Percentiles rank a stretch among this genome's conserved stretches.
Conservation (phyloP, 768 basidiomycete genomes). For the Boletus tomentosulus region DNA sequence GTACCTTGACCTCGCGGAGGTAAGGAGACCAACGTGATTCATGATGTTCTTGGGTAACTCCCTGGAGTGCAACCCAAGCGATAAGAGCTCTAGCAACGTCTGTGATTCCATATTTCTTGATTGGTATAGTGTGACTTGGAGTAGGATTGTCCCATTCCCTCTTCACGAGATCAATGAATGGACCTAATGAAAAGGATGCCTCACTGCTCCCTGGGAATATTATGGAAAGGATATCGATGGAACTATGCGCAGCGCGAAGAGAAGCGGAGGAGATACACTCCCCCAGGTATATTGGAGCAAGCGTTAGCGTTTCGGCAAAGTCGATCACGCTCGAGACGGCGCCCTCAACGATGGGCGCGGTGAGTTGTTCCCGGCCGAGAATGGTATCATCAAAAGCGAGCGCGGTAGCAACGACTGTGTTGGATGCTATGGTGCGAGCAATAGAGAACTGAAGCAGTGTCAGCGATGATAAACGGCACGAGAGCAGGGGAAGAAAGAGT, state of each 20-base stretch:
- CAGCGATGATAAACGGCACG: conserved; percentile 4
- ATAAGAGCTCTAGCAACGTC: conserved; percentile 68
- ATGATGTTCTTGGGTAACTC: conserved; percentile 77
- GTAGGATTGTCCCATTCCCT: conserved; percentile 66
- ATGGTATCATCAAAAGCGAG: conserved; percentile 61
- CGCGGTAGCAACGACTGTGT: conserved; percentile 55
- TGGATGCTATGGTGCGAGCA: conserved; percentile 55
- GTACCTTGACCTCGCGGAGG: conserved; percentile 63
- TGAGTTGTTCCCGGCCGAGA: conserved; percentile 57
- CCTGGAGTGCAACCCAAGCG: conserved; percentile 78
- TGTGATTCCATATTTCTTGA: conserved; percentile 56
- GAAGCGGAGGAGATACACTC: conserved; percentile 77
- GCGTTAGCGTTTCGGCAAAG: conserved; percentile 65
- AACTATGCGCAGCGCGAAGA: conserved; percentile 67
- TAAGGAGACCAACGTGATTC: conserved; percentile 65
- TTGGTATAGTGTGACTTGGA: conserved; percentile 50
- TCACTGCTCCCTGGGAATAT: conserved; percentile 76
- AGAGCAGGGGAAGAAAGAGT: conserved; percentile 24
- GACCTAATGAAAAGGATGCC: conserved; percentile 74
- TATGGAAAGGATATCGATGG: conserved; percentile 66
- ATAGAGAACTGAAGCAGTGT: conserved; percentile 58
- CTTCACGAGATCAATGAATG: conserved; percentile 76
- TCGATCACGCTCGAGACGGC: conserved; percentile 60
- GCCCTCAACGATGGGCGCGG: conserved; percentile 52
- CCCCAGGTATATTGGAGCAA: conserved; percentile 69